Evolutionary conservation across 306 rosid genomes (phyloP).

Genomic region (Prosopis cineraria): DNA sequence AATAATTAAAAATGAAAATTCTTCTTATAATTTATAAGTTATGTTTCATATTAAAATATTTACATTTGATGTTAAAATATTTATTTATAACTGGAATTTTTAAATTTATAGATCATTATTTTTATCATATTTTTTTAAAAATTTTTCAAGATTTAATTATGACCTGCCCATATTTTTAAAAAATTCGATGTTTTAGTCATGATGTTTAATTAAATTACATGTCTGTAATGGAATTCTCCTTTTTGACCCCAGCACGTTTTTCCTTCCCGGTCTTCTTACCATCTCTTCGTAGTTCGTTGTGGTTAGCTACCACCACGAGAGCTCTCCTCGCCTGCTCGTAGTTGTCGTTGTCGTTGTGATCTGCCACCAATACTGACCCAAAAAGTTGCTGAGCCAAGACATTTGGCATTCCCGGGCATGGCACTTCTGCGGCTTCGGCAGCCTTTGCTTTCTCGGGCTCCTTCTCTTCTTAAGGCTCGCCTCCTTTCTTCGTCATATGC

Average conservation of each 20-base stretch:
- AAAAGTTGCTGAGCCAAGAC: not conserved
- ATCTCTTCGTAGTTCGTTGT: not conserved
- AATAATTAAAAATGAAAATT: too few species aligned
- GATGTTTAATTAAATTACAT: too few species aligned
- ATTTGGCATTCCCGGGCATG: constrained; percentile 43
- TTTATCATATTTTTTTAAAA: too few species aligned
- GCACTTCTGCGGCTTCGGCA: constrained; percentile 88
- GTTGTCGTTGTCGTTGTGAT: constrained; percentile 5
- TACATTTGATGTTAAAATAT: too few species aligned
- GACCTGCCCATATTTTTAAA: too few species aligned
- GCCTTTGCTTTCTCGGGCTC: constrained; percentile 66
- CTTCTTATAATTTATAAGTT: too few species aligned
- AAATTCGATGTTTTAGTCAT: too few species aligned
- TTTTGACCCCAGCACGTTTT: not conserved
- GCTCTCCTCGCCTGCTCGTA: not conserved
- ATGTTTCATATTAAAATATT: too few species aligned
- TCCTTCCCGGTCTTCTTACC: not conserved
- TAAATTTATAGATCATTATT: too few species aligned
- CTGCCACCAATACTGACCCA: not conserved
- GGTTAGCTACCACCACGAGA: not conserved
- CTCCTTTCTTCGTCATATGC: constrained; percentile 48
- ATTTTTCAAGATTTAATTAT: too few species aligned
- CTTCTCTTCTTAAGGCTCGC: constrained; percentile 56
- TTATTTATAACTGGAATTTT: too few species aligned
- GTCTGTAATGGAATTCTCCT: not conserved